Conservation (phyloP, 2,329 filamentous ascomycete genomes). For the Fusarium redolens region DNA sequence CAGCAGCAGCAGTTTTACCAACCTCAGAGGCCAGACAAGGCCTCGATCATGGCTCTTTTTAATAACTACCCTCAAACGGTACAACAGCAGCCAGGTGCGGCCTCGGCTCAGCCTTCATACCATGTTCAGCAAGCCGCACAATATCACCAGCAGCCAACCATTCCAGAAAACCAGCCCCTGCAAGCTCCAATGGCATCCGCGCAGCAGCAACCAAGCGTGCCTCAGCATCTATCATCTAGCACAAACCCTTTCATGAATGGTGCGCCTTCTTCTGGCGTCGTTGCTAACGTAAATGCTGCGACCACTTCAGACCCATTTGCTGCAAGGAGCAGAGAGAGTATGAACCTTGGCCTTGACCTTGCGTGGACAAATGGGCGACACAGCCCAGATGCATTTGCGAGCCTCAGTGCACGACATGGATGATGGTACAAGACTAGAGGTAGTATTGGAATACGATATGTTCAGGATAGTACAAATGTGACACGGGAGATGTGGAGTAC, state of each 20-base stretch:
- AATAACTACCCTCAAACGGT: conserved; percentile 69
- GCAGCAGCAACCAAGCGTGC: conserved; percentile 45
- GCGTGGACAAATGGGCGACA: conserved; percentile 77
- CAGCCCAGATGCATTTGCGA: conserved; percentile 84
- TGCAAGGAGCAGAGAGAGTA: conserved; percentile 74
- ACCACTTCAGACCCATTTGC: conserved; percentile 57
- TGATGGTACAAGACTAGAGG: conserved; percentile 47
- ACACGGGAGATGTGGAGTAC: conserved; percentile 25
- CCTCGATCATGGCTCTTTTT: conserved; percentile 81
- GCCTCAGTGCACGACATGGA: conserved; percentile 72
- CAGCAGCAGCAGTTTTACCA: conserved; percentile 52
- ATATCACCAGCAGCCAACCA: conserved; percentile 42
- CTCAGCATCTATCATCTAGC: conserved; percentile 54
- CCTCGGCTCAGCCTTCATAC: conserved; percentile 40
- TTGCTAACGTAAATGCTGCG: conserved; percentile 35
- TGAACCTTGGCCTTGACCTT: conserved; percentile 72
- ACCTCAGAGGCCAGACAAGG: conserved; percentile 71
- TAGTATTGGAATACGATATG: conserved; percentile 26
- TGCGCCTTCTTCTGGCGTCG: conserved; percentile 38
- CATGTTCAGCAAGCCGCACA: conserved; percentile 22
- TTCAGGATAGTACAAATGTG: conserved; percentile 39
- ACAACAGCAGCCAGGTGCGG: conserved; percentile 52
- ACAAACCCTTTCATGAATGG: conserved; percentile 69
- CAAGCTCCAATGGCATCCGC: conserved; percentile 42
- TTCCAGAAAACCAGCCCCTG: conserved; percentile 45